Conservation (phyloP, 2,329 filamentous ascomycete species). For the Penicillium expansum region DNA sequence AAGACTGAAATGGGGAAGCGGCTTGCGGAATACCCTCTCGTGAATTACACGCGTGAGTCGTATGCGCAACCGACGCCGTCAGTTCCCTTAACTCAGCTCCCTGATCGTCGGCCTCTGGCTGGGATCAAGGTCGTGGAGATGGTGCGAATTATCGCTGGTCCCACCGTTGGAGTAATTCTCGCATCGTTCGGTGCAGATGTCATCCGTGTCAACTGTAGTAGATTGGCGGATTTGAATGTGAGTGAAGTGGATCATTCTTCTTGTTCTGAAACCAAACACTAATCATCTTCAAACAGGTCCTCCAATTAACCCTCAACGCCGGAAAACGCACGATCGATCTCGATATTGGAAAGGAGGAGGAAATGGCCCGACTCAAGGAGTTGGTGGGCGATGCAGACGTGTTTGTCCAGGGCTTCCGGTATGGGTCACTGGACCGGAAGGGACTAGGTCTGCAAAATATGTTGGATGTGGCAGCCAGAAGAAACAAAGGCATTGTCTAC, state of each 20-base stretch:
- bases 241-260: not conserved
- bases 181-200: slow-evolving; percentile 49
- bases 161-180: slow-evolving; percentile 43
- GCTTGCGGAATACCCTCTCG: slow-evolving; percentile 43
- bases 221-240: slow-evolving; percentile 36
- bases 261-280: not conserved
- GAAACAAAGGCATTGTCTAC: slow-evolving; percentile 48
- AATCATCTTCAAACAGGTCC: slow-evolving; percentile 7
- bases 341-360: slow-evolving; percentile 47
- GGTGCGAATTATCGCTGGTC: slow-evolving; percentile 39
- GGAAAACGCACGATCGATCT: slow-evolving; percentile 35
- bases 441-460: slow-evolving; percentile 40
- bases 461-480: slow-evolving; percentile 39
- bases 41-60: slow-evolving; percentile 40
- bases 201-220: slow-evolving; percentile 46
- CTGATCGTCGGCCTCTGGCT: slow-evolving; percentile 33
- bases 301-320: slow-evolving; percentile 24
- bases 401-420: slow-evolving; percentile 55
- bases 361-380: slow-evolving; percentile 40
- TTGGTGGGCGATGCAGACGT: slow-evolving; percentile 51
- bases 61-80: slow-evolving; percentile 38
- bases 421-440: slow-evolving; percentile 39
- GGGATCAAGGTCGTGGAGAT: slow-evolving; percentile 52
- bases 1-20: slow-evolving; percentile 46
- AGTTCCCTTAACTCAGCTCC: slow-evolving; percentile 17